Base-by-base conservation (phyloP, 208 protist genomes). In the Lotmaria passim region DNA sequence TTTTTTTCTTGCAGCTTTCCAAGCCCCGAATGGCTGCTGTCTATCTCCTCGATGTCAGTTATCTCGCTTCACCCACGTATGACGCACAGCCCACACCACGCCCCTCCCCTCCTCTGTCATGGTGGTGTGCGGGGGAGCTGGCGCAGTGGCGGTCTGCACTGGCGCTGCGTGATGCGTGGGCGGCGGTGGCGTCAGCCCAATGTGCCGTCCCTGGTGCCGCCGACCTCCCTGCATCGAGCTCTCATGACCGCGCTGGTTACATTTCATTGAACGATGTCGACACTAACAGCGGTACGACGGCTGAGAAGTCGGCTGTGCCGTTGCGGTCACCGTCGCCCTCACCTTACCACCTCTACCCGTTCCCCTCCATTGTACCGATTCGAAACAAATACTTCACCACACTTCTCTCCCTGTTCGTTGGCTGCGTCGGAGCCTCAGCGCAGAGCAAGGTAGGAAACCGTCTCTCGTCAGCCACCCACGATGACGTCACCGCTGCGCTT, bases 1-100 rank as follows among this genome's bases (percentile, higher is more conserved):
- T 48, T 21, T 33, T 58, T 31, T 24, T 53, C 55, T n/a, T 6
- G 34, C 57, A 46, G 4, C 24, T 33, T 38, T 44, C 3, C 14
- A 34, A 10, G 33, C 8, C 10, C 26, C n/a, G 24, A 17, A 82
- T 82, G 77, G 77, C 71, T 0, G 57, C 30, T 10, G 72, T 82
- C 6, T 82, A 75, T 44, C 62, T 82, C 19, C 50, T 78, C 28
- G 77, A 82, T 63, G 39, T 82, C 46, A 78, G 48, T 23, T 36
- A 41, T 19, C 41, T 69, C 52, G n/a, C 28, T 0, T 19, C 26
- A 3, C 12, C 57, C 17, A 52, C 7, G 30, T 23, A 4, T 21
- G 19, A 33, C 50, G 14, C 19, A 23, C 19, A 24, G 11, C 21
- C 8, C 17, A 21, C 12, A 14, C 31, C 4, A 14, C 3, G 31